These are phyloP conservation scores for Colletotrichum liaoningense DNA, from an alignment of 2,329 filamentous ascomycete species.

Conservation along the genomic window DNA sequence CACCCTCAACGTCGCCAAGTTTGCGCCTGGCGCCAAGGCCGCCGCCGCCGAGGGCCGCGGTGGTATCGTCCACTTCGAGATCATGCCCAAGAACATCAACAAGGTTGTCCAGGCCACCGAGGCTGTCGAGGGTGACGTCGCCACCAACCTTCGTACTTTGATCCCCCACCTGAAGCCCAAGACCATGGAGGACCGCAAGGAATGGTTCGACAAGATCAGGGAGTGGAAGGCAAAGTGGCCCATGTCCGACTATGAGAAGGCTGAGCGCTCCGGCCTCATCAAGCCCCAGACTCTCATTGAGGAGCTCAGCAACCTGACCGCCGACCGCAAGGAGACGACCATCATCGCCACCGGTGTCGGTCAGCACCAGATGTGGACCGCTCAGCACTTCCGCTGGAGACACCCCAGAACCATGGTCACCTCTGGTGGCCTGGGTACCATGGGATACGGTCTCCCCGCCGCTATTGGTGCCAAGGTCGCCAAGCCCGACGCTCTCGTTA, in stretches of 20 bases:
- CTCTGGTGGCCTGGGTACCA: slow-evolving; percentile 87
- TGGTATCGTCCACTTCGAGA: slow-evolving; percentile 97
- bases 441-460: slow-evolving; percentile 95
- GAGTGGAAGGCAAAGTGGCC: slow-evolving; percentile 95
- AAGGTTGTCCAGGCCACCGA: slow-evolving; percentile 98
- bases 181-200: slow-evolving; percentile 73
- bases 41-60: slow-evolving; percentile 88
- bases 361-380: slow-evolving; percentile 99
- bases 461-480: slow-evolving; percentile 95
- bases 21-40: slow-evolving; percentile 87
- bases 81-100: slow-evolving; percentile 99
- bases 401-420: slow-evolving; percentile 94
- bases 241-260: slow-evolving; percentile 82
- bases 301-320: slow-evolving; percentile 87
- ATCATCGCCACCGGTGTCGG: slow-evolving; percentile 95
- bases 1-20: slow-evolving; percentile 83
- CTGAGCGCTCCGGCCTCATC: slow-evolving; percentile 81
- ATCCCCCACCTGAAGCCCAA: slow-evolving; percentile 77
- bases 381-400: slow-evolving; percentile 96
- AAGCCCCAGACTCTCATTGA: slow-evolving; percentile 96
- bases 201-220: slow-evolving; percentile 91
- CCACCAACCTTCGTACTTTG: slow-evolving; percentile 79
- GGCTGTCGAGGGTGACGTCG: slow-evolving; percentile 93
- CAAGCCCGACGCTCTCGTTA: slow-evolving; percentile 81
- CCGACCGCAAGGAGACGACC: slow-evolving; percentile 82